Evolutionary conservation across 768 basidiomycete genomes (phyloP), one percentile per base, ranked within the genome.

Genomic region (Russula ochroleuca): DNA sequence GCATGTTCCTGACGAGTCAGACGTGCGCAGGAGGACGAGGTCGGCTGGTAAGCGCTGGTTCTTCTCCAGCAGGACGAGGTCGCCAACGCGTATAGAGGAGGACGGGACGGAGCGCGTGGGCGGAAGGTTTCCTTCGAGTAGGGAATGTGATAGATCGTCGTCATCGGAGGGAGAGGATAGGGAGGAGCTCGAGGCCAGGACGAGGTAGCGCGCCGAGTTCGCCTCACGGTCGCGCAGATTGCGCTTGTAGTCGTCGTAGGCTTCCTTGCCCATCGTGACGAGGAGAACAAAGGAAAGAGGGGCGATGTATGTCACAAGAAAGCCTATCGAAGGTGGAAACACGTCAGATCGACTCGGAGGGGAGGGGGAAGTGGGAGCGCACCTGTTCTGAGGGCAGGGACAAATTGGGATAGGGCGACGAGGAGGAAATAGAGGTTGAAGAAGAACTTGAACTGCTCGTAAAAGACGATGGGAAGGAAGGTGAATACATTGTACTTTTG

Each of bases 361-460:
- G 25, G 9, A 3, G 9, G 14, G 14, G 35, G 41, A 31, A 54
- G 40, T 25, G 4, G 2, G 28, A 37, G 78, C 84, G 51, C 57
- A 93, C 94, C 95, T 63, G 97, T 99, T 78, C 94, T 94, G 63
- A 99, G 83, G 0, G 94, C 90, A 15, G 97, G 97, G 19, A 99
- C 78, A 72, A 99, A 97, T 75, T 98, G 97, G 10, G 91, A 94
- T 9, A 98, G 80, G 0, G 97, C 97, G 41, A 99, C 97, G 25
- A 98, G 86, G 13, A 98, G 84, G 73, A 99, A 99, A 75, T 98
- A 99, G 8, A 98, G 81, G 73, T 98, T 99, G 85, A 97, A 98
- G 79, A 99, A 99, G 81, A 96, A 98, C 76, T 98, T 98, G 87
- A 98, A 99, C 74, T 98, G 96, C 74, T 98, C 95, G 75, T 98